Evolutionary conservation across 2,329 filamentous ascomycete genomes (phyloP), one percentile per base, ranked within the genome.

Genomic region (Xylariomycetidae sp.): DNA sequence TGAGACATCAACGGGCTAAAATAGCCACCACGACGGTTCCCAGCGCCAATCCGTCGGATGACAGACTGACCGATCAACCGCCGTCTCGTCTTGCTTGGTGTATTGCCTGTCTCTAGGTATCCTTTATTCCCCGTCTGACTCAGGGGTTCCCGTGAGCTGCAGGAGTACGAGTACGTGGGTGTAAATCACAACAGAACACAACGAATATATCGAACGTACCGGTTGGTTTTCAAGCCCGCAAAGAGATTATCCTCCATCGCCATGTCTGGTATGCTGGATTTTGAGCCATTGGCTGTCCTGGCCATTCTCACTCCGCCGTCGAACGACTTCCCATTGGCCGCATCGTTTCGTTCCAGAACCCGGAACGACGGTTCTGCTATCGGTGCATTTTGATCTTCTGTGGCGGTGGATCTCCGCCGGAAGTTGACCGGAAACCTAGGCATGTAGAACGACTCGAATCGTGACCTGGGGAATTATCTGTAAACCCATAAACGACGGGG

Each of bases 391-490:
- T 74, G 69, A 41, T 71, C 57, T 44, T 69, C 72, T 44, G 74
- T 69, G 41, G 68, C 70, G 66, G 70, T 68, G 42, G 73, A 75
- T 64, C 72, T 78, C 67, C 75, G 74, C 71, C 71, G 67, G 44
- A 79, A 79, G 42, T 68, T 63, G 54, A 72, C 70, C 42, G 72
- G 70, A 58, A 80, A 79, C 62, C 71, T 76, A 74, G 72, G 72
- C 75, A 80, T 80, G 59, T 69, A 69, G 64, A 61, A 54, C 41
- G 51, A 48, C 42, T 53, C 45, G 32, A 41, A 41, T 43, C n/a
- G 33, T 33, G 31, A 32, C 33, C 34, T 34, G 40, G 35, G 23
- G 18, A 31, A 38, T 48, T 38, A 46, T 8, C 31, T 30, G 42
- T 17, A 42, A 46, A 41, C 50, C 50, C 50, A 52, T 51, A 48